Conservation (phyloP, 1,284 basidiomycete genomes). For the Ustilago curta region DNA sequence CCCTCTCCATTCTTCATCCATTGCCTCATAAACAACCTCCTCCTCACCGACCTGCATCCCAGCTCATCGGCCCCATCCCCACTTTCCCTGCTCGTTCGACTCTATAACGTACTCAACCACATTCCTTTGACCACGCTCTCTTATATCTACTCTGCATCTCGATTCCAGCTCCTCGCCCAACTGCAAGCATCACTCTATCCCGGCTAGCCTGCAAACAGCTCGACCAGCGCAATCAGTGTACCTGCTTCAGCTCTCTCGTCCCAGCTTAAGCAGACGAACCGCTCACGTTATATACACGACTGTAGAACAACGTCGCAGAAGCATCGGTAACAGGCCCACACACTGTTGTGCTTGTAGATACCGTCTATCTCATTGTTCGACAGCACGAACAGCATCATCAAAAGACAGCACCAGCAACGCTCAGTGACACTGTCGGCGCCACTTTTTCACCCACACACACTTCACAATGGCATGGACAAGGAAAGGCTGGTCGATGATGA, state of each 20-base stretch:
- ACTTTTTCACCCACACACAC: background rate
- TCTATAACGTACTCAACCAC: background rate
- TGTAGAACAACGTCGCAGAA: too few relatives aligned
- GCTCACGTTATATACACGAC: too few relatives aligned
- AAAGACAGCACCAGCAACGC: background rate
- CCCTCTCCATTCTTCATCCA: background rate
- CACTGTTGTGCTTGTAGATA: too few relatives aligned
- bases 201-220: background rate
- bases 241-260: too few relatives aligned
- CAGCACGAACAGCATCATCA: background rate
- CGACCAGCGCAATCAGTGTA: background rate
- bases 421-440: background rate
- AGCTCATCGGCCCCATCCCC: background rate
- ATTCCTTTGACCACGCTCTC: slow-evolving; percentile 9
- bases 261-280: background rate
- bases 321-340: too few relatives aligned
- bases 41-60: background rate
- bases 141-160: background rate
- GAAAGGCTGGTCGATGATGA: slow-evolving; percentile 9
- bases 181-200: background rate
- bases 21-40: slow-evolving; percentile 5
- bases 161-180: background rate
- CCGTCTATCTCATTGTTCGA: too few relatives aligned
- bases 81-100: background rate
- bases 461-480: slow-evolving; percentile 15